Base-by-base conservation (phyloP, 2,329 filamentous ascomycete genomes). In the Pseudopyrenochaeta lycopersici region DNA sequence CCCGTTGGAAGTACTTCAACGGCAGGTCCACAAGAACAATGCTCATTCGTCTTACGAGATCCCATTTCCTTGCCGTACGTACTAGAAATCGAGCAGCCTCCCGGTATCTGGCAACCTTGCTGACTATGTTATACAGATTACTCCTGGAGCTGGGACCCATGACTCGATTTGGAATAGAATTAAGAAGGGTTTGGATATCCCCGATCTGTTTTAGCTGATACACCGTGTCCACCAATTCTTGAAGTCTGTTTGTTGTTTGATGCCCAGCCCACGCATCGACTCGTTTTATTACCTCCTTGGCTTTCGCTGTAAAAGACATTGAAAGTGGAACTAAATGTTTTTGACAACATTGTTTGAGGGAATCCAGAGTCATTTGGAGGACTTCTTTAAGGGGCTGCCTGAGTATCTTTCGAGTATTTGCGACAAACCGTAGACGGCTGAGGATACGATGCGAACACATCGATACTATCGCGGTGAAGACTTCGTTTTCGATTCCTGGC, bases 41-140 rank as follows among this genome's bases (percentile, higher is more conserved):
- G 27, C 46, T 54, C 44, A 46, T 48, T 32, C 46, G 41, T 36
- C 45, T 49, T 14, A 58, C 10, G 9, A 49, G 18, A 4, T 31
- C 27, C 30, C 31, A 43, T 17, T 32, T 58, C 35, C 21, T 62
- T 9, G 54, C 47, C 27, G 46, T 57, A 17, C 60, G 56, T 29
- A 47, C 54, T 20, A 63, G 32, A 36, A 50, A 66, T 21, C 54
- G 45, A 31, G 60, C 60, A 43, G 53, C 54, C 20, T 66, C 63
- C 17, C 54, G 45, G 35, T 63, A 66, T 36, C 60, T 58, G 10
- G 58, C 38, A 10, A 63, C 56, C 44, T 64, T 64, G 4, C 20
- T 52, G 23, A 60, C 31, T 12, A 59, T 60, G 14, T 59, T 64
- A 33, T 46, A 29, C 12, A 64, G 49, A 38, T 51, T 62, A 35